phyloP scores from a whole-genome alignment of 2,329 filamentous ascomycete species.

The Periconia digitata region DNA sequence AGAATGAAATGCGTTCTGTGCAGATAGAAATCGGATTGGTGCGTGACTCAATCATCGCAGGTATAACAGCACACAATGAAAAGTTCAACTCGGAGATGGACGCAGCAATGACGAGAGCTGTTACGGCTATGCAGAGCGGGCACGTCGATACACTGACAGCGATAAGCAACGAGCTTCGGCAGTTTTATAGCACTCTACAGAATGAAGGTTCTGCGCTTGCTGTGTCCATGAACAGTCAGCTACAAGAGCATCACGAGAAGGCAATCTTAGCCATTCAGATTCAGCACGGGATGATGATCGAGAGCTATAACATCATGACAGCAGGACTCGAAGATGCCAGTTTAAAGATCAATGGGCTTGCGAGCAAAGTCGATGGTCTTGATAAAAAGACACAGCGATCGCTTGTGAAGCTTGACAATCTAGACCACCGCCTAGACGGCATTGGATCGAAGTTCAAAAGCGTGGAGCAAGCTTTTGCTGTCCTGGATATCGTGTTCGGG shows the following conservation, averaged over 20 bases:
- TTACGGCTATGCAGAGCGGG: not conserved
- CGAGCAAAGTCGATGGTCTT: constrained; percentile 1
- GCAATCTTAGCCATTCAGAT: constrained; percentile 4
- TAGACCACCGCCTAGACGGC: constrained; percentile 3
- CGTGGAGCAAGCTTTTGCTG: constrained; percentile 1
- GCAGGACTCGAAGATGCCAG: not conserved
- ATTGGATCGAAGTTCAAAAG: constrained; percentile 5
- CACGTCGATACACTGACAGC: constrained; percentile 3
- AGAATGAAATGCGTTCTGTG: constrained; percentile 1
- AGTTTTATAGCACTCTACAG: not conserved
- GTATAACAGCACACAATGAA: not conserved
- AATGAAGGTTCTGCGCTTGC: constrained; percentile 7
- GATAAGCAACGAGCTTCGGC: not conserved
- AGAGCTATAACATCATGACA: constrained; percentile 5
- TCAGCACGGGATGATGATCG: constrained; percentile 2
- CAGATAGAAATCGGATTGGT: constrained; percentile 1
- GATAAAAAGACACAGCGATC: not conserved
- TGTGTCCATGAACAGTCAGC: constrained; percentile 1
- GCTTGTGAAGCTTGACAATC: constrained; percentile 1
- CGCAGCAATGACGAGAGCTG: constrained; percentile 1
- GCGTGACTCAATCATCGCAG: not conserved
- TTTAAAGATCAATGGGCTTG: not conserved
- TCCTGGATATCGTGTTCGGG: not conserved
- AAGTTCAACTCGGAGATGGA: constrained; percentile 3
- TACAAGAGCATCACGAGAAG: constrained; percentile 8